phyloP scores from a whole-genome alignment of 2,329 filamentous ascomycete genomes.

The Calonectria ilicicola region DNA sequence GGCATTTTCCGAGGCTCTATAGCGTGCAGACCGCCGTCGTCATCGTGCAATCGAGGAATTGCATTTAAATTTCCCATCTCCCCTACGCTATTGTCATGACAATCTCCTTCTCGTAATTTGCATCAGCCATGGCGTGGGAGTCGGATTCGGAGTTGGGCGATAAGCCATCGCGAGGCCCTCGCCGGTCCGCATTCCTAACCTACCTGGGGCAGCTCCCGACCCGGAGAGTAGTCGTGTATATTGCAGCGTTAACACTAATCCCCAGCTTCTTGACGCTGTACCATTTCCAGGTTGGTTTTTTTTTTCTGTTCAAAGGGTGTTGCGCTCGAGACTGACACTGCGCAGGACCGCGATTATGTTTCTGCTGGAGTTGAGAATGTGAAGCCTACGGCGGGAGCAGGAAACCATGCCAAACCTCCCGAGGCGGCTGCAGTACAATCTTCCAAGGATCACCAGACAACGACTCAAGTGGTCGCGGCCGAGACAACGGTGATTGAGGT shows the following conservation, averaged over 20 bases:
- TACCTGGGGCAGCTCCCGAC: background rate
- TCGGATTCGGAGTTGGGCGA: background rate
- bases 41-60: background rate
- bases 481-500: background rate
- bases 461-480: too few species aligned
- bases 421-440: background rate
- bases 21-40: background rate
- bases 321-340: background rate
- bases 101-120: background rate
- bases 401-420: background rate
- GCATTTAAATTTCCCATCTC: background rate
- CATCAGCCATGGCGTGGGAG: background rate
- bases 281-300: background rate
- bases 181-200: background rate
- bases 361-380: background rate
- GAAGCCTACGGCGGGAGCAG: background rate
- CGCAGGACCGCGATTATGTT: background rate
- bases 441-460: background rate
- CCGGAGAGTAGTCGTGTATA: background rate
- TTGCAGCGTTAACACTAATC: background rate
- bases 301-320: too few species aligned
- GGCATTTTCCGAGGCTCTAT: background rate
- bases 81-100: background rate
- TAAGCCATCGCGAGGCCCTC: background rate
- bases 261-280: background rate